Conservation (phyloP, 2,329 filamentous ascomycete species). For the Penicillium sp. region DNA sequence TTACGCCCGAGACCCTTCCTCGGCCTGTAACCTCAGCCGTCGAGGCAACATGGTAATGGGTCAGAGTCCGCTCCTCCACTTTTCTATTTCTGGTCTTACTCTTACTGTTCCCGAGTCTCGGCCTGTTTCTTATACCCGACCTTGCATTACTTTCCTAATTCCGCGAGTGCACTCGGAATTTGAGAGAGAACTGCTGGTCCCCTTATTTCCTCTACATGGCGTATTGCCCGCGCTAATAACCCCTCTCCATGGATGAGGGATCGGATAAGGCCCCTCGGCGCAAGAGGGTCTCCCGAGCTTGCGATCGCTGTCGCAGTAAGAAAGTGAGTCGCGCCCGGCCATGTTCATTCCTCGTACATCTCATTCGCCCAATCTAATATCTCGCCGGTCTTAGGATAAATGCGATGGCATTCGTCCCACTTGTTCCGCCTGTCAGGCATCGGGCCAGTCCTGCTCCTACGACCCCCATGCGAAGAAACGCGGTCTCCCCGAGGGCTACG, state of each 20-base stretch:
- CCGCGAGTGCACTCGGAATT: background rate
- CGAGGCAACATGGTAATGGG: background rate
- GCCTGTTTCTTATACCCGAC: background rate
- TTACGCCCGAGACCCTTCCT: background rate
- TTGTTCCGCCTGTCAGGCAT: conserved; percentile 41
- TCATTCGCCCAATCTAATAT: background rate
- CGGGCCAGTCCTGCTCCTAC: conserved; percentile 42
- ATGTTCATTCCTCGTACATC: background rate
- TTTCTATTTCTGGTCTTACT: background rate
- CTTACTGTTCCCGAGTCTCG: background rate
- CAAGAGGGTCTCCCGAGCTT: conserved; percentile 47
- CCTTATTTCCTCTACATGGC: conserved; percentile 19
- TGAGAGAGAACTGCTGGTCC: background rate
- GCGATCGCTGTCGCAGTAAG: conserved; percentile 45
- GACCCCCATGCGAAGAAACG: conserved; percentile 45
- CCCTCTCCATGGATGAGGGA: conserved; percentile 39
- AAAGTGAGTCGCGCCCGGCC: conserved; percentile 26
- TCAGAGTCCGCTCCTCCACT: background rate
- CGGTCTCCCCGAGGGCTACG: conserved; percentile 46
- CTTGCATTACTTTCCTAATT: background rate
- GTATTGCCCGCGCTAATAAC: conserved; percentile 20
- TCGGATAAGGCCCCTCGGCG: conserved; percentile 39
- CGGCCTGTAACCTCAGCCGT: background rate
- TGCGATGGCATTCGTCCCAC: conserved; percentile 44
- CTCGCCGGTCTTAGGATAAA: conserved; percentile 31